A percentile compares a stretch with the other conserved stretches of the same genome.
Conservation (phyloP, 495 filamentous ascomycete species). For the Hypoxylon lenormandii region DNA sequence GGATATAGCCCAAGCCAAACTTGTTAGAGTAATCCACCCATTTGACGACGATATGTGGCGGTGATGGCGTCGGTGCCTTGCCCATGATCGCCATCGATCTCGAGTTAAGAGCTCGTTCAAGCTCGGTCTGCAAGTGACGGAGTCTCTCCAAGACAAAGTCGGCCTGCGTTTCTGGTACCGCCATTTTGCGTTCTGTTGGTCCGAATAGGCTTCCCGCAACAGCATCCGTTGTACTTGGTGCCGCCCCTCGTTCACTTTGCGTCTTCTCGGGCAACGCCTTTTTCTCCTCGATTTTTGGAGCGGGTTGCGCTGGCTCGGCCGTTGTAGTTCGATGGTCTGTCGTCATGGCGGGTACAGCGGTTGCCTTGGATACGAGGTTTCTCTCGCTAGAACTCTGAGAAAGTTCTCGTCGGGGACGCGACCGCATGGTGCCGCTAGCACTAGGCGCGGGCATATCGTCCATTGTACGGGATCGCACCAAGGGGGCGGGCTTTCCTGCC, state of each 20-base stretch:
- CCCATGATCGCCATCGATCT: constrained; percentile 63
- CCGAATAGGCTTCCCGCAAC: constrained; percentile 58
- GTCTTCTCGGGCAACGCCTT: constrained; percentile 6
- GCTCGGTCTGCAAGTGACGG: constrained; percentile 61
- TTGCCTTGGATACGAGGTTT: constrained; percentile 32
- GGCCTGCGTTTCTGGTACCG: constrained; percentile 62
- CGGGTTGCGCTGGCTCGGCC: constrained; percentile 1
- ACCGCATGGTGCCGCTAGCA: constrained; percentile 50
- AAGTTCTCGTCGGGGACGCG: constrained; percentile 44
- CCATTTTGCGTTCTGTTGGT: constrained; percentile 62
- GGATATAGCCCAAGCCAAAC: constrained; percentile 85
- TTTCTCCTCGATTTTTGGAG: constrained; percentile 8
- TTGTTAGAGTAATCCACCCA: constrained; percentile 97
- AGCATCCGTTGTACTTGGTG: constrained; percentile 11
- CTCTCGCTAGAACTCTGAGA: constrained; percentile 37
- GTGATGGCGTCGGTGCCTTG: constrained; percentile 55
- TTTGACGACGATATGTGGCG: constrained; percentile 76
- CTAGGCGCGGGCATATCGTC: constrained; percentile 43
- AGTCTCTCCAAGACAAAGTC: constrained; percentile 65
- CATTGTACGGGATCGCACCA: constrained; percentile 42
- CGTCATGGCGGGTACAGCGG: constrained; percentile 13
- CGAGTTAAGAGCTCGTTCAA: constrained; percentile 68
- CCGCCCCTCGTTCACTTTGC: constrained; percentile 7
- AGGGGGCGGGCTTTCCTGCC: constrained; percentile 43
- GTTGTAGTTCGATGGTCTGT: background rate